Base-by-base conservation (phyloP, 2,329 filamentous ascomycete genomes). In the Pseudogymnoascus sp. region DNA sequence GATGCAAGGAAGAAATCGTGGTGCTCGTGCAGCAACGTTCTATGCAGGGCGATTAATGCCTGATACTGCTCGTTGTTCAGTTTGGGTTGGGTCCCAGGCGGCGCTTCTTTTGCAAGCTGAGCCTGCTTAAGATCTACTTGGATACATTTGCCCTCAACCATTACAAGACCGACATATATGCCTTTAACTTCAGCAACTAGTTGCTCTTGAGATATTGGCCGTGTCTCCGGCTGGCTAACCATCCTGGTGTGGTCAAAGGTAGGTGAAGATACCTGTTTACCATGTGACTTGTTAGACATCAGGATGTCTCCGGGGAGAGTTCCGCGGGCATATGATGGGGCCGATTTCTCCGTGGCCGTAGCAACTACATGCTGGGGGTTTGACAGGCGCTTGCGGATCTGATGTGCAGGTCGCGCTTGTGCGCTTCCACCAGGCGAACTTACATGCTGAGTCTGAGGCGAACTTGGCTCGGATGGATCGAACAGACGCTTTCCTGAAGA, bases 141-240 rank as follows among this genome's bases (percentile, higher is more conserved):
- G 0, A 95, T 92, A 67, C 91, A 93, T 67, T 94, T 91, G 22
- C 83, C 84, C 70, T 97, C 93, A 0, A 96, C 89, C 84, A 94
- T 90, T 0, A 91, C 86, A 0, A 97, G 74, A 0, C 89, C 91
- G 0, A 87, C 85, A 67, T 96, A 96, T 3, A 94, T 94, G 0
- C 86, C 86, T 62, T 91, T 91, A 0, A 95, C 88, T 67, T 96
- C 91, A 0, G 85, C 84, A 0, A 90, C 83, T 0, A 96, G 78
- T 66, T 96, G 88, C 0, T 91, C 87, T 63, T 90, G 86, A 0
- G 86, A 87, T 6, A 94, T 91, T 0, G 84, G 81, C 0, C 85
- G 75, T 0, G 85, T 89, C 58, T 86, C 81, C 0, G 82, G 84
- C 65, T 90, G 82, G 11, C 50, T 38, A 25, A 63, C 63, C n/a